Base-by-base conservation (phyloP, 768 basidiomycete genomes). In the Naganishia onofrii region DNA sequence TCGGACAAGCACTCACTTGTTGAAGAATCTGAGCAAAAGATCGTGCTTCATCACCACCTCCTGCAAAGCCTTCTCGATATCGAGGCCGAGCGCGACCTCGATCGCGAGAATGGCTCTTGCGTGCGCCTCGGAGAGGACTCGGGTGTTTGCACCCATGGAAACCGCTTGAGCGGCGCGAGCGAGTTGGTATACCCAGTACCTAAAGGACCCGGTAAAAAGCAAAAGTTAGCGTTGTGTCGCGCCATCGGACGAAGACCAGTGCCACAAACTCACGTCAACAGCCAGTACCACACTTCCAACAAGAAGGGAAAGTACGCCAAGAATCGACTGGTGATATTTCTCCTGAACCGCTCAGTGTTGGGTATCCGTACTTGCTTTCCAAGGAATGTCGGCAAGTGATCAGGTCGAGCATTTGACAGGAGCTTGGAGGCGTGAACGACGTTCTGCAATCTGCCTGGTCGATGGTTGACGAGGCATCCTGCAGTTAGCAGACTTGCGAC, bases 241-340 rank as follows among this genome's bases (percentile, higher is more conserved):
- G 17, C 26, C 52, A 9, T 4, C 6, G n/a, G 8, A 54, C 31
- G 32, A n/a, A 26, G n/a, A 0, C 4, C 19, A 2, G 2, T 38
- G 21, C 42, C 21, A 10, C 63, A 8, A 64, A 36, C 76, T 71
- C 67, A 77, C 76, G 76, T 77, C 34, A 77, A 66, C 28, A 77
- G 66, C 76, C 76, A 77, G 56, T 77, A 77, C 76, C 76, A 77
- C 15, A 77, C 75, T 31, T 77, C 76, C 72, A 77, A 42, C 64
- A 77, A 67, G 70, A 77, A 77, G 7, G 76, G 76, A 63, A 77
- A 77, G 69, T 74, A 73, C 2, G 67, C 74, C 68, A 77, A 60
- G 63, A 77, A 72, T 48, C 76, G 67, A 54, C 67, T 70, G 12
- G 56, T 69, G 5, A 77, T 38, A 29, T 70, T 72, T 73, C 72